Base-by-base conservation (phyloP, 176 grass and related monocot species). In the Oryza glaberrima region DNA sequence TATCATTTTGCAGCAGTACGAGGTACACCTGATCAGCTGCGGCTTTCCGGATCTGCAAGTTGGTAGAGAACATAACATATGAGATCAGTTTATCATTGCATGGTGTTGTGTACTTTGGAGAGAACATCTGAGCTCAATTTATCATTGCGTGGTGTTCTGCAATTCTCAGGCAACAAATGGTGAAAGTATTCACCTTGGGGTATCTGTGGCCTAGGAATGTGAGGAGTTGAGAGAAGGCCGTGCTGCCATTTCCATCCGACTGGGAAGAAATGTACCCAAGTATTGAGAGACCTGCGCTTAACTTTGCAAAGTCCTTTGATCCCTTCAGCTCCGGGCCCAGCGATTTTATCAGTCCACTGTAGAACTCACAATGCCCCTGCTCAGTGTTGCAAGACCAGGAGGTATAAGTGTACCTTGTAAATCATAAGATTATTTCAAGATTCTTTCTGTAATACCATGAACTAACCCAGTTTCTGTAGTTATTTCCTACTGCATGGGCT, bases 21-120 rank as follows among this genome's bases (percentile, higher is more conserved):
- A 99, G 89, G 69, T 92, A 96, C 56, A 99, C 96, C 86, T 99
- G 92, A 83, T 99, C 96, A 36, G 93, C 96, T 32, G 93, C 88
- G 81, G 84, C 85, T 86, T 96, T 94, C 69, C 91, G 91, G 43
- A 99, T 96, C 93, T 98, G 77, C 12, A 76, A 66, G 41, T 76
- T 75, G 67, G 70, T 2, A 69, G 25, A 70, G 22, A 65, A 49
- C 36, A 80, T 80, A 65, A 49, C 36, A 80, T 80, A 15, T 84
- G 70, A 84, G 46, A 40, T 75, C 15, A 61, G 17, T 64, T 63
- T 19, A 58, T 43, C 9, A 43, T 20, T 65, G 38, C 9, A 19
- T 43, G 23, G 26, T 28, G 22, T 76, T 25, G 2, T 84, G 78
- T 2, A 20, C 30, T 54, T 74, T 38, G 36, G 36, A 69, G 34